Conservation (phyloP, 2,329 filamentous ascomycete genomes). For the Tolypocladium tropicale region DNA sequence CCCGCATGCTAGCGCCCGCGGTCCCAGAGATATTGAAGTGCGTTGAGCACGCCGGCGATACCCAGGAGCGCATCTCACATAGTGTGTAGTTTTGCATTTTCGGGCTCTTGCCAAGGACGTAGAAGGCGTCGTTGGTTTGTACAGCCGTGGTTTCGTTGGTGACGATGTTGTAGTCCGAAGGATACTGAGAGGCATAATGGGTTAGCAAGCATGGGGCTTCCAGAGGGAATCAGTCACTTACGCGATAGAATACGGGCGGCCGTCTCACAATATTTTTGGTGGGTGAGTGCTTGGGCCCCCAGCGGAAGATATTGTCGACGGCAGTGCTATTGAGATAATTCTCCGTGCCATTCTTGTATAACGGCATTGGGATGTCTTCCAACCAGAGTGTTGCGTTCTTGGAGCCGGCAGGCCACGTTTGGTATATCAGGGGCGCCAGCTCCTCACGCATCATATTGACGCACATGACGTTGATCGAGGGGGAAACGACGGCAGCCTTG, state of each 20-base stretch:
- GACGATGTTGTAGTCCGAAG: slow-evolving; percentile 56
- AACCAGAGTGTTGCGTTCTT: slow-evolving; percentile 23
- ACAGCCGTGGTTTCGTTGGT: slow-evolving; percentile 38
- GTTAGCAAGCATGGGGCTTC: background rate
- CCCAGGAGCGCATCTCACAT: slow-evolving; percentile 55
- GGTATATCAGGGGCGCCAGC: slow-evolving; percentile 54
- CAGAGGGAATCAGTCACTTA: slow-evolving; percentile 19
- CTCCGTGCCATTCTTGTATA: slow-evolving; percentile 10
- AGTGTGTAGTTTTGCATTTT: slow-evolving; percentile 47
- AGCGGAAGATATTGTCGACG: slow-evolving; percentile 62
- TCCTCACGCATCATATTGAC: slow-evolving; percentile 52
- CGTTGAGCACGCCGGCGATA: slow-evolving; percentile 58
- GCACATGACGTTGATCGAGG: slow-evolving; percentile 63
- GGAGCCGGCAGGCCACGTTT: slow-evolving; percentile 40
- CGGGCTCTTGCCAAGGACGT: slow-evolving; percentile 48
- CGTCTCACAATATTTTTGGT: slow-evolving; percentile 17
- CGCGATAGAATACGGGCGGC: slow-evolving; percentile 41
- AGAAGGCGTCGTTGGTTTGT: slow-evolving; percentile 45
- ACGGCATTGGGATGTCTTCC: slow-evolving; percentile 22
- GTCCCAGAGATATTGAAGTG: slow-evolving; percentile 44
- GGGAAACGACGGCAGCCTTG: slow-evolving; percentile 58
- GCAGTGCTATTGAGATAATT: slow-evolving; percentile 44
- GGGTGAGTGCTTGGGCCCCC: slow-evolving; percentile 40
- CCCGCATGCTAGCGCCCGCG: slow-evolving; percentile 46
- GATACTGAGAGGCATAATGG: slow-evolving; percentile 27